Percentiles rank a stretch among this genome's conserved stretches.
phyloP scores from a whole-genome alignment of 75 land plant genomes.

The Sequoia sempervirens region DNA sequence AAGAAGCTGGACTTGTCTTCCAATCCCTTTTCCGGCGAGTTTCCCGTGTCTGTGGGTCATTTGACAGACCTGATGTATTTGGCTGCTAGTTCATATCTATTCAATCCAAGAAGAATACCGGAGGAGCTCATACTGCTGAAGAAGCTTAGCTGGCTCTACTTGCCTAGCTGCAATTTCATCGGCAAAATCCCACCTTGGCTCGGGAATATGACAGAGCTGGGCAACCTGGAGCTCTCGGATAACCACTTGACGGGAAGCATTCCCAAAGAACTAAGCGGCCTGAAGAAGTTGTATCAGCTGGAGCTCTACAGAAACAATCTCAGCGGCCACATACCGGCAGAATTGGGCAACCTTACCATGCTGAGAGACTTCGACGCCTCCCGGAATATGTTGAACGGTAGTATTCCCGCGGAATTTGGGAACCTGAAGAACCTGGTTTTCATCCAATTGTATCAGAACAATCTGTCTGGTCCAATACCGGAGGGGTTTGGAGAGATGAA shows the following conservation, averaged over 20 bases:
- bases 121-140: slow-evolving; percentile 23
- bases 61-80: slow-evolving; percentile 23
- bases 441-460: slow-evolving; percentile 48
- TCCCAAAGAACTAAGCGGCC: slow-evolving; percentile 19
- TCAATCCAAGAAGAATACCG: slow-evolving; percentile 37
- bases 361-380: slow-evolving; percentile 9
- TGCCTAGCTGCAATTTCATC: background rate
- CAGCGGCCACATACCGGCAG: slow-evolving; percentile 1
- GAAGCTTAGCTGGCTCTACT: slow-evolving; percentile 11
- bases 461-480: slow-evolving; percentile 25
- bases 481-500: slow-evolving; percentile 24
- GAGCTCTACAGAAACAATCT: slow-evolving; percentile 15
- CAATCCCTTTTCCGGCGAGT: slow-evolving; percentile 41
- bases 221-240: slow-evolving; percentile 9
- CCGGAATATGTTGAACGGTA: background rate
- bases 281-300: slow-evolving; percentile 19
- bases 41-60: slow-evolving; percentile 42
- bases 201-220: background rate
- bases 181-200: slow-evolving; percentile 19
- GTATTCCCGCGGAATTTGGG: slow-evolving; percentile 43
- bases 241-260: slow-evolving; percentile 9
- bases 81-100: slow-evolving; percentile 44
- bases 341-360: slow-evolving; percentile 9
- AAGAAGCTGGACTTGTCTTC: slow-evolving; percentile 43
- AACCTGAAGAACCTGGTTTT: slow-evolving; percentile 35